Evolutionary conservation across 2,329 filamentous ascomycete genomes (phyloP).

Genomic region (Sarocladium brachiariae): DNA sequence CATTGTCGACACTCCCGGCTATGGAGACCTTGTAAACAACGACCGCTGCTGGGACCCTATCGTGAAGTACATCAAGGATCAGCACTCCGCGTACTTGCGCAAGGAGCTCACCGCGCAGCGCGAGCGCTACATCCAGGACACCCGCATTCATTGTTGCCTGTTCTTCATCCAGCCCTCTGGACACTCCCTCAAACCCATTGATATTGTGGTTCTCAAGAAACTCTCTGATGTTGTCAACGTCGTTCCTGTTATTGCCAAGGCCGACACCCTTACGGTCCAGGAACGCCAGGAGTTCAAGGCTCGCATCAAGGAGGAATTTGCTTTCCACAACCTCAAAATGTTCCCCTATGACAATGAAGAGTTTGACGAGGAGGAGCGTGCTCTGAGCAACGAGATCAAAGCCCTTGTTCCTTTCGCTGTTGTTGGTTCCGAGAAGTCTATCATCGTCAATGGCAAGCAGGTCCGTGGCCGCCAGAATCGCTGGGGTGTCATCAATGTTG

Average conservation of each 20-base stretch:
- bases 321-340: conserved; percentile 99
- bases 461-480: conserved; percentile 97
- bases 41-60: conserved; percentile 99
- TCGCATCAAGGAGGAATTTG: conserved; percentile 98
- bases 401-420: conserved; percentile 95
- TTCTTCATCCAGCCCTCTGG: conserved; percentile 99
- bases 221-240: conserved; percentile 98
- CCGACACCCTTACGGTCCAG: conserved; percentile 90
- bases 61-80: conserved; percentile 99
- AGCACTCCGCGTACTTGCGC: conserved; percentile 97
- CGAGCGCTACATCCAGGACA: conserved; percentile 98
- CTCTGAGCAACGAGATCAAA: conserved; percentile 94
- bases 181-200: conserved; percentile 97
- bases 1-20: conserved; percentile 98
- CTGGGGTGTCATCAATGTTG: conserved; percentile 99
- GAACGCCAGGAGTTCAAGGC: conserved; percentile 97
- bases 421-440: conserved; percentile 95
- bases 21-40: conserved; percentile 98
- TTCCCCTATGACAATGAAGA: conserved; percentile 99
- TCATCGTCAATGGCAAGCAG: conserved; percentile 95
- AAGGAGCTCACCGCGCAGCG: conserved; percentile 99
- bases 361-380: conserved; percentile 93
- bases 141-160: conserved; percentile 96
- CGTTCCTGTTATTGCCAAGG: conserved; percentile 97
- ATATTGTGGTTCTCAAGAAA: conserved; percentile 99